phyloP scores from a whole-genome alignment of 805 yeast genomes.

The Metschnikowia colocasiae region DNA sequence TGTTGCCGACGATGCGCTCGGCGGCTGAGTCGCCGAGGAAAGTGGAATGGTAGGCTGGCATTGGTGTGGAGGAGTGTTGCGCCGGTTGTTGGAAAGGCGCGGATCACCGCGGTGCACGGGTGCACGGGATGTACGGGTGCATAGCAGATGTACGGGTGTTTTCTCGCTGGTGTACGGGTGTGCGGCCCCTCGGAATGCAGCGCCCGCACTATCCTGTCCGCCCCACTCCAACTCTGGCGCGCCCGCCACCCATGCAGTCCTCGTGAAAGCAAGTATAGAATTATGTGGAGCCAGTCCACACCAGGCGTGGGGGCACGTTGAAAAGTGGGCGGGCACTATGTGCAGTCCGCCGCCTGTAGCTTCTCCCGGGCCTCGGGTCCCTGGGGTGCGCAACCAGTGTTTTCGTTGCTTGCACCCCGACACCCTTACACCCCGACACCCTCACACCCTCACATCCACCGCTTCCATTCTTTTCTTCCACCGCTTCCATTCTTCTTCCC shows the following conservation, averaged over 20 bases:
- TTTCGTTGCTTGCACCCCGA: slow-evolving; percentile 1
- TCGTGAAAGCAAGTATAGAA: background rate
- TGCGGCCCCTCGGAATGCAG: background rate
- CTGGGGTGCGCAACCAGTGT: background rate
- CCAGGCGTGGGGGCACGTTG: no score
- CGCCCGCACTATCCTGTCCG: background rate
- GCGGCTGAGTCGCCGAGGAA: slow-evolving; percentile 51
- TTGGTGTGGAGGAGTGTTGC: slow-evolving; percentile 9
- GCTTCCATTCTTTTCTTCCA: slow-evolving; percentile 4
- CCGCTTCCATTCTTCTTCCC: background rate
- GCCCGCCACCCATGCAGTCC: slow-evolving; percentile 1
- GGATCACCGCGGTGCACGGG: background rate
- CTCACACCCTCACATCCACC: slow-evolving; percentile 3
- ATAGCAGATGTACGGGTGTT: background rate
- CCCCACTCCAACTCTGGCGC: background rate
- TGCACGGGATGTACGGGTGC: no score
- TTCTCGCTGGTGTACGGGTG: background rate
- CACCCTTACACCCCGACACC: slow-evolving; percentile 5
- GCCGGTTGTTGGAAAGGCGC: background rate
- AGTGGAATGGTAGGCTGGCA: slow-evolving; percentile 78
- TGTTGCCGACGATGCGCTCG: slow-evolving; percentile 66
- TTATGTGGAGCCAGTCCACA: no score
- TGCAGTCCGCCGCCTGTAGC: background rate
- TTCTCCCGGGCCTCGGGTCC: background rate
- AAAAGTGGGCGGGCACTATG: background rate